Evolutionary conservation across 345 rosid species (phyloP).

Genomic region (Crucihimalaya himalaica): DNA sequence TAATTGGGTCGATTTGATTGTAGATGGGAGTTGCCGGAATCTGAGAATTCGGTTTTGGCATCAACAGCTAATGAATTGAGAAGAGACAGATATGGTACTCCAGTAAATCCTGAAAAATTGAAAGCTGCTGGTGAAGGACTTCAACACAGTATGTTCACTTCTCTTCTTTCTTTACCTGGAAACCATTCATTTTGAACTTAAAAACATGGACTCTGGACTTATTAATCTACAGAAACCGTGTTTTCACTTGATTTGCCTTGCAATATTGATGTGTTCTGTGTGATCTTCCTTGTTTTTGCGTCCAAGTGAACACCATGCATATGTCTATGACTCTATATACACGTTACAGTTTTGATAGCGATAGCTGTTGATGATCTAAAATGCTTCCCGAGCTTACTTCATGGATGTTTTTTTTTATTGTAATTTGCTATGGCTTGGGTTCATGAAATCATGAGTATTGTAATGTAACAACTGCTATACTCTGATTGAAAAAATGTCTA

Average conservation of each 20-base stretch:
- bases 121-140: conserved; percentile 94
- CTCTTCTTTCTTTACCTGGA: neutral
- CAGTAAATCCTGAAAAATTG: conserved; percentile 65
- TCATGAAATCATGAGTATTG: no score
- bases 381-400: neutral
- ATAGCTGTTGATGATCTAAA: neutral
- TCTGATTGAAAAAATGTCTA: no score
- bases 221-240: neutral
- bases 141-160: conserved; percentile 49
- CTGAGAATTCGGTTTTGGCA: conserved; percentile 51
- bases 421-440: no score
- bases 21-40: conserved; percentile 77
- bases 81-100: conserved; percentile 52
- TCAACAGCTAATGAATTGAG: conserved; percentile 85
- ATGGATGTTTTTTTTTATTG: no score
- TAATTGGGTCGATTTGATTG: conserved; percentile 11
- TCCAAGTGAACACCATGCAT: no score
- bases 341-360: no score
- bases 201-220: neutral
- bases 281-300: neutral
- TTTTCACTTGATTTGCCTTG: neutral
- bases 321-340: no score
- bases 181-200: neutral
- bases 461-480: no score
- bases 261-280: neutral